Evolutionary conservation across 768 basidiomycete genomes (phyloP).

Genomic region (Lepiota brunneoincarnata): DNA sequence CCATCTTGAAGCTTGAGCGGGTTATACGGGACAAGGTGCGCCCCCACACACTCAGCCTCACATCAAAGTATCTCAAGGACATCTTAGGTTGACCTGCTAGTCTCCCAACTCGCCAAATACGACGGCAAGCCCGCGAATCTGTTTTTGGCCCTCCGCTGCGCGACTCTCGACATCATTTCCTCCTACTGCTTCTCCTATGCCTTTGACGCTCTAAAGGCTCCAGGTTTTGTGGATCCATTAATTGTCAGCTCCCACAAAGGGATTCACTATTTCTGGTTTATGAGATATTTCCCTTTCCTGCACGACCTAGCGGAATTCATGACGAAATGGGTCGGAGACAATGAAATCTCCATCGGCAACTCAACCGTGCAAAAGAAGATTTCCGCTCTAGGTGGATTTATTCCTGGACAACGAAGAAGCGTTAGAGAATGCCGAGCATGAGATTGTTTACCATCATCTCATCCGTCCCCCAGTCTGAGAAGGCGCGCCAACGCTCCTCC

Average conservation of each 20-base stretch:
- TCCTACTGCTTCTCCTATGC: constrained; percentile 29
- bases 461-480: background rate
- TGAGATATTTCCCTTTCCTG: constrained; percentile 23
- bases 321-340: constrained; percentile 20
- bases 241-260: constrained; percentile 21
- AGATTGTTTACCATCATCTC: constrained; percentile 33
- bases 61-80: background rate
- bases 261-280: constrained; percentile 21
- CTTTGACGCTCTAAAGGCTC: constrained; percentile 20
- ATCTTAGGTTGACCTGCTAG: constrained; percentile 22
- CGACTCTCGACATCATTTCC: constrained; percentile 28
- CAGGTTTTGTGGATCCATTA: constrained; percentile 22
- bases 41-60: constrained; percentile 2
- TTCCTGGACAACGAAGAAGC: constrained; percentile 22
- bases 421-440: constrained; percentile 27
- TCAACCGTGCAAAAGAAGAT: constrained; percentile 13
- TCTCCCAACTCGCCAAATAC: constrained; percentile 11
- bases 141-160: constrained; percentile 22
- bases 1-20: constrained; percentile 25
- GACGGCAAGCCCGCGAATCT: constrained; percentile 18
- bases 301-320: constrained; percentile 10
- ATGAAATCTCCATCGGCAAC: constrained; percentile 22
- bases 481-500: background rate
- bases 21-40: constrained; percentile 26
- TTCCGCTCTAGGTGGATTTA: constrained; percentile 20